phyloP scores from a whole-genome alignment of 192 early-diverging fungal genomes.

The Chytriomyces sp. region DNA sequence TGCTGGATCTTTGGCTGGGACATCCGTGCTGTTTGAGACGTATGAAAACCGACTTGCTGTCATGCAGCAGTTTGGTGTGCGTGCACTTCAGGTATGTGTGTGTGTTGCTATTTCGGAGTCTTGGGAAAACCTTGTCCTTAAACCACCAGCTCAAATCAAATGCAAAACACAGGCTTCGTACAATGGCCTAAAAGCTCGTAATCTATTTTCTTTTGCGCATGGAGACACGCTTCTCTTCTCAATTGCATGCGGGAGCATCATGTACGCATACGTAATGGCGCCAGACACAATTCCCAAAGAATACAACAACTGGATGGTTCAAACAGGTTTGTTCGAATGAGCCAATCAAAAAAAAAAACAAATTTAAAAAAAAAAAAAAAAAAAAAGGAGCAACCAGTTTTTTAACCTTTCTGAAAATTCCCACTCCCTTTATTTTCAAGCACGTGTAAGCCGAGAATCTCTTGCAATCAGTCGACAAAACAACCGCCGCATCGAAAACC shows the following conservation, averaged over 20 bases:
- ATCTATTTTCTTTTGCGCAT: slow-evolving; percentile 46
- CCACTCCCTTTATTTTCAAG: slow-evolving; percentile 54
- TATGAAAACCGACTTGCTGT: slow-evolving; percentile 45
- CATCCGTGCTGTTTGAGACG: slow-evolving; percentile 51
- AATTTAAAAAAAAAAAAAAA: too few species aligned
- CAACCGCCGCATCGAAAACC: slow-evolving; percentile 20
- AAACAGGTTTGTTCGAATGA: slow-evolving; percentile 38
- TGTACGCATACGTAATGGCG: slow-evolving; percentile 56
- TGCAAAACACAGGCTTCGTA: slow-evolving; percentile 42
- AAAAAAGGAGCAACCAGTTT: too few species aligned
- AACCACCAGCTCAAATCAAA: not conserved
- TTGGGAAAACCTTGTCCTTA: not conserved
- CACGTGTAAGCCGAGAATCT: slow-evolving; percentile 59
- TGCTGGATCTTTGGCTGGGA: slow-evolving; percentile 48
- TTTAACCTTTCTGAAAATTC: too few species aligned
- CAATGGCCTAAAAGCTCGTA: slow-evolving; percentile 46
- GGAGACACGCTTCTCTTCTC: slow-evolving; percentile 56
- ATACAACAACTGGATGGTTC: slow-evolving; percentile 41
- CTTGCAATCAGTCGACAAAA: slow-evolving; percentile 64
- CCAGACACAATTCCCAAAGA: slow-evolving; percentile 56
- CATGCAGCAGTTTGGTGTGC: slow-evolving; percentile 50
- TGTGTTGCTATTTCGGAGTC: not conserved
- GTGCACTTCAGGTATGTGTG: slow-evolving; percentile 7
- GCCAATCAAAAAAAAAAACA: too few species aligned
- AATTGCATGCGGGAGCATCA: slow-evolving; percentile 47